Evolutionary conservation across 164 flowering plant species (phyloP), one percentile per base, ranked within the genome.

Genomic region (Stephania yunnanensis): DNA sequence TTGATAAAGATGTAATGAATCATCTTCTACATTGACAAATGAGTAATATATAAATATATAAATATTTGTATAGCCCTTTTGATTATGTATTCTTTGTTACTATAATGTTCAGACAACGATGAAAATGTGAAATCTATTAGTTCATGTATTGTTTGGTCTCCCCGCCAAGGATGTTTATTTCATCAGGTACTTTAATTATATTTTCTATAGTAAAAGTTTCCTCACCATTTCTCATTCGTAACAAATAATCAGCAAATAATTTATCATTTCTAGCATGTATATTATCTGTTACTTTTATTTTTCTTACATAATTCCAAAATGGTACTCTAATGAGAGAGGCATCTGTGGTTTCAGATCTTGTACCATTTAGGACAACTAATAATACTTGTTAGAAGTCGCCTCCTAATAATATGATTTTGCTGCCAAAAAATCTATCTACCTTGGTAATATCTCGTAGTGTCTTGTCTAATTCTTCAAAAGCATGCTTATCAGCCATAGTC

Each of bases 21-120:
- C 67, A 42, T 75, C 70, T 15, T 68, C 72, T 48, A 68, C 46
- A 13, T 1, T 12, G 25, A 68, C 77, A 42, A 52, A 75, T 20
- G 77, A 75, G 31, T 36, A 7, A 20, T 5, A 25, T 25, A 25
- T 19, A 46, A n/a, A 46, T 74, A 65, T 0, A 17, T 73, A 20
- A 42, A 70, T 6, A 48, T 36, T 10, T 29, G 55, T 0, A 72
- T 11, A 29, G 48, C 50, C n/a, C 46, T 0, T 46, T 29, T 25
- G 1, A 22, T 45, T 6, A 67, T 5, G 7, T 46, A 46, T 4
- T 12, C 31, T 48, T 1, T 30, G 10, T 19, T 25, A 25, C 25
- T 25, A 10, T 0, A 6, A 13, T 20, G 31, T 45, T 48, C 19
- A 0, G n/a, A 19, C 20, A 73, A 7, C 17, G 9, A 9, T 45